These are phyloP conservation scores for Balakata baccata DNA, from an alignment of 345 rosid genomes.

Conservation along the genomic window DNA sequence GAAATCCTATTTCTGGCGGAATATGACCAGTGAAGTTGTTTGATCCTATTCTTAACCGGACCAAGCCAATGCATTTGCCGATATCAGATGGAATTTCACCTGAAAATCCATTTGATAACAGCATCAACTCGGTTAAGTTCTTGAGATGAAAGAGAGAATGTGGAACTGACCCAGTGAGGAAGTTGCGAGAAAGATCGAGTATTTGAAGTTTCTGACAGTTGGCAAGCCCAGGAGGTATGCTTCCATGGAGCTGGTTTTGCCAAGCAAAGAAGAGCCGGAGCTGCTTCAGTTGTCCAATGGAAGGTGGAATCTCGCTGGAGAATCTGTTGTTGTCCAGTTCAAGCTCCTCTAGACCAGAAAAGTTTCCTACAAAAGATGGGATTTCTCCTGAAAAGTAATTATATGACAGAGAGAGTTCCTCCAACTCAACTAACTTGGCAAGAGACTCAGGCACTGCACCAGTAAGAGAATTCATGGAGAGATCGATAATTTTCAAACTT, in stretches of 20 bases:
- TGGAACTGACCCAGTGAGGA: conserved; percentile 56
- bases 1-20: conserved; percentile 48
- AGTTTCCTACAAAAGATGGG: conserved; percentile 43
- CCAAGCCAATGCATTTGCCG: conserved; percentile 53
- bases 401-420: conserved; percentile 58
- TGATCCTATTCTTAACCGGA: conserved; percentile 55
- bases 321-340: conserved; percentile 61
- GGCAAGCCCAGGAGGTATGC: conserved; percentile 53
- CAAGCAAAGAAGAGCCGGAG: conserved; percentile 61
- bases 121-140: conserved; percentile 50
- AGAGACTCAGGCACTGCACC: conserved; percentile 51
- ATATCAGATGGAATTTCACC: conserved; percentile 54
- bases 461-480: conserved; percentile 52
- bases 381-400: conserved; percentile 54
- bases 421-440: conserved; percentile 38
- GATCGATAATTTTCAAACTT: conserved; percentile 45
- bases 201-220: conserved; percentile 57
- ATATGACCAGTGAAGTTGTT: conserved; percentile 49
- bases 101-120: conserved; percentile 55
- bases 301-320: conserved; percentile 49
- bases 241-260: conserved; percentile 62
- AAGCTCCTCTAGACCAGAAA: conserved; percentile 49
- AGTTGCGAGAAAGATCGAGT: conserved; percentile 64
- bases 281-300: conserved; percentile 51
- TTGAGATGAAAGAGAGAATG: conserved; percentile 52